These are phyloP conservation scores for Beauveria scarabaeidicola DNA, from an alignment of 2,329 filamentous ascomycete genomes.

Conservation along the genomic window DNA sequence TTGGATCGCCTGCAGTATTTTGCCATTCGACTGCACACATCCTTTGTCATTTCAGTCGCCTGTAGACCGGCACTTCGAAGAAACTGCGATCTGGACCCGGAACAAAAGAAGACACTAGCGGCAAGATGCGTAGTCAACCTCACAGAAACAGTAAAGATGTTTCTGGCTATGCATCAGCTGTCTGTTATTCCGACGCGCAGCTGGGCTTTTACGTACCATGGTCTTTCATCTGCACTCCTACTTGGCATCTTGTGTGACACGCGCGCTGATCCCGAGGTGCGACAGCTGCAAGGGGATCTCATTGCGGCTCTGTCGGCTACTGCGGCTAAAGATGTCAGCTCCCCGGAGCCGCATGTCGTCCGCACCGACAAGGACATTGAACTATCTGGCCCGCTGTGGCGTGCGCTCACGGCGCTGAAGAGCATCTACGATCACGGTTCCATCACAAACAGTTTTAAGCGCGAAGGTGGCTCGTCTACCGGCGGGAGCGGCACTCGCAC, in stretches of 20 bases:
- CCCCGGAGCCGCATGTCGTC: conserved; percentile 43
- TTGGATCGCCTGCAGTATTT: conserved; percentile 56
- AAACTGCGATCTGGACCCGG: conserved; percentile 39
- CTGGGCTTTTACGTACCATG: conserved; percentile 62
- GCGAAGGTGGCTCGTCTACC: conserved; percentile 38
- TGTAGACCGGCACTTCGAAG: conserved; percentile 54
- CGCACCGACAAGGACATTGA: conserved; percentile 53
- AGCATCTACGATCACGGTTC: conserved; percentile 61
- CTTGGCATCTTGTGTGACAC: conserved; percentile 56
- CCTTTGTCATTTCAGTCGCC: conserved; percentile 57
- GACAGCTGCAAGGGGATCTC: conserved; percentile 54
- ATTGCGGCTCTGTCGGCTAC: conserved; percentile 56
- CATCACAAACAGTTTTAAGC: conserved; percentile 42
- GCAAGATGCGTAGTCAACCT: conserved; percentile 54
- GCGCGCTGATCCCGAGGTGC: conserved; percentile 53
- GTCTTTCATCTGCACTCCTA: conserved; percentile 55
- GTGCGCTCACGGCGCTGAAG: conserved; percentile 51
- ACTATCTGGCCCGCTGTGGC: conserved; percentile 51
- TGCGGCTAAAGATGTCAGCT: conserved; percentile 51
- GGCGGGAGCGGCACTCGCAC: conserved; percentile 38
- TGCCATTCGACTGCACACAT: conserved; percentile 55
- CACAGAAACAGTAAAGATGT: conserved; percentile 59
- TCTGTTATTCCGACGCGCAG: conserved; percentile 58
- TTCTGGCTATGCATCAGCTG: conserved; percentile 59
- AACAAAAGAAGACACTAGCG: conserved; percentile 47